Evolutionary conservation across 495 filamentous ascomycete species (phyloP).

Genomic region (Hypoxylon lienhwacheense): DNA sequence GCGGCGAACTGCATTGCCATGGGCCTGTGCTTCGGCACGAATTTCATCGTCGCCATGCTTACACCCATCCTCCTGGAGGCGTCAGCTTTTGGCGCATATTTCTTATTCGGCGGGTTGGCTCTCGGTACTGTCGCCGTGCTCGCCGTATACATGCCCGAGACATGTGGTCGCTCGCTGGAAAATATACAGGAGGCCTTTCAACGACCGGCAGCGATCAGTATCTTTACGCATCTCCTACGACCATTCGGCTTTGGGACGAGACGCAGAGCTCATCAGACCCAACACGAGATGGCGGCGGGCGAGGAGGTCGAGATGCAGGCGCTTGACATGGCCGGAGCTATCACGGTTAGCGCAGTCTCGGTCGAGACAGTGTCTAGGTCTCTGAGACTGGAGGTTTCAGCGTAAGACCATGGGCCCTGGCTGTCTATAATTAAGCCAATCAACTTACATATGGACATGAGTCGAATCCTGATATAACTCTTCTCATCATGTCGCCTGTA

Average conservation of each 20-base stretch:
- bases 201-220: constrained; percentile 19
- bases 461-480: too few relatives aligned
- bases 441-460: too few relatives aligned
- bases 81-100: constrained; percentile 61
- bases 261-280: constrained; percentile 8
- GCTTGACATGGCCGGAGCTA: constrained; percentile 4
- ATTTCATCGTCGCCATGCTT: constrained; percentile 66
- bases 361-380: constrained; percentile 20
- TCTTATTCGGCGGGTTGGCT: constrained; percentile 57
- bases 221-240: constrained; percentile 5
- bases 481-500: too few relatives aligned
- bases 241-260: constrained; percentile 11
- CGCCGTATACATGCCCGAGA: constrained; percentile 62
- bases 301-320: constrained; percentile 24
- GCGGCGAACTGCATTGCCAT: constrained; percentile 54
- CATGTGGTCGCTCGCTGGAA: constrained; percentile 57
- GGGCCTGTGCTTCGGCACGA: constrained; percentile 42
- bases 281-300: constrained; percentile 5
- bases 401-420: background rate
- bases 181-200: constrained; percentile 60
- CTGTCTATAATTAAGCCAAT: too few relatives aligned
- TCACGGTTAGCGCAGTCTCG: constrained; percentile 19
- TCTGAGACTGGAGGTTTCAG: constrained; percentile 24
- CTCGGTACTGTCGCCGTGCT: constrained; percentile 55
- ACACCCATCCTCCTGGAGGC: constrained; percentile 63